Conservation (phyloP, 2,329 filamentous ascomycete species). For the Neofusicoccum kwambonambiense region DNA sequence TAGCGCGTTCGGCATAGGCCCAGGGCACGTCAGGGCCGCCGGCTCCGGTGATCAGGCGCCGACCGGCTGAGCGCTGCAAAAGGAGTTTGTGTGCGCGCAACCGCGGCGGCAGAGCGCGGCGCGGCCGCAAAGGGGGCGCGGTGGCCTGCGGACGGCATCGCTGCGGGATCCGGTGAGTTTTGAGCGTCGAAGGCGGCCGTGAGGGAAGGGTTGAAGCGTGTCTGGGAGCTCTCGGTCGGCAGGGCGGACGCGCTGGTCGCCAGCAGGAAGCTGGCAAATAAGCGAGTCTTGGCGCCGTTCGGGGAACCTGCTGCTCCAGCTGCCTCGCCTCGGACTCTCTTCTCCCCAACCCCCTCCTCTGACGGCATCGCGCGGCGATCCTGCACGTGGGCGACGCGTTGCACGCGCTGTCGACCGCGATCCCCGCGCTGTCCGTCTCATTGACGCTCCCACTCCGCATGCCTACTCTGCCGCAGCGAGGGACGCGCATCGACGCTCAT, state of each 20-base stretch:
- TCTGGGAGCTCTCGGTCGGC: conserved; percentile 9
- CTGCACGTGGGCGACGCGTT: background rate
- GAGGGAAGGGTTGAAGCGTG: background rate
- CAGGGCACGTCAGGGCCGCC: conserved; percentile 14
- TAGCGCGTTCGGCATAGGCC: conserved; percentile 3
- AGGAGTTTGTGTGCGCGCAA: background rate
- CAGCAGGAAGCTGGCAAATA: conserved; percentile 6
- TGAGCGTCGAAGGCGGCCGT: background rate
- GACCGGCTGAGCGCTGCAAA: background rate
- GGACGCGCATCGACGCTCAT: background rate
- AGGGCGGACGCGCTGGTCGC: background rate
- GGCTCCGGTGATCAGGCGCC: conserved; percentile 6
- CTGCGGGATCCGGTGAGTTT: conserved; percentile 6
- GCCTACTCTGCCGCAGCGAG: background rate
- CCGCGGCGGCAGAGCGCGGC: background rate
- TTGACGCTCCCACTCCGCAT: background rate
- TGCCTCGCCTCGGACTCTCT: background rate
- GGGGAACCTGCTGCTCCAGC: background rate
- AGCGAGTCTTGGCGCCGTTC: conserved; percentile 4
- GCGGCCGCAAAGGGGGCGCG: background rate
- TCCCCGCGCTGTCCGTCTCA: background rate
- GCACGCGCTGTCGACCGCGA: background rate
- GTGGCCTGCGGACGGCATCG: background rate
- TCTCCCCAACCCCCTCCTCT: background rate
- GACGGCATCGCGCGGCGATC: conserved; percentile 12